phyloP scores from a whole-genome alignment of 2,329 filamentous ascomycete genomes.

The Apiospora aurea region DNA sequence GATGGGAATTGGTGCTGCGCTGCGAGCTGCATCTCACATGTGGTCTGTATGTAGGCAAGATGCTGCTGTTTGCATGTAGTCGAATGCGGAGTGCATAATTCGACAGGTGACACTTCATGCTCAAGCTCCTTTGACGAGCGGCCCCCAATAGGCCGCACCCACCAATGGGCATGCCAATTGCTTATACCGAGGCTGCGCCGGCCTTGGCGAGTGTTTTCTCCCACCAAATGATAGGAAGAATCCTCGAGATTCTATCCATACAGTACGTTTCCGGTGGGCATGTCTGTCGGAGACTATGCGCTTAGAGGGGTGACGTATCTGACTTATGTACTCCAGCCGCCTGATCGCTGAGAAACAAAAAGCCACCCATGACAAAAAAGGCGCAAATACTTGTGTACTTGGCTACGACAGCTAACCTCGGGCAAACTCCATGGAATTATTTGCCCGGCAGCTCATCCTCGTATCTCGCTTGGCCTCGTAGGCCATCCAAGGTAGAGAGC shows the following conservation, averaged over 20 bases:
- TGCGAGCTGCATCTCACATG: slow-evolving; percentile 21
- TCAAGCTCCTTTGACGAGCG: background rate
- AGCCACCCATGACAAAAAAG: background rate
- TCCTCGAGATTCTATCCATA: background rate
- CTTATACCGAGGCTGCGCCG: slow-evolving; percentile 17
- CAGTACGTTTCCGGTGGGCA: background rate
- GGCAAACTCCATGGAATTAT: background rate
- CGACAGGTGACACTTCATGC: slow-evolving; percentile 15
- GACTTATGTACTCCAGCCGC: background rate
- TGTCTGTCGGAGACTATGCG: background rate
- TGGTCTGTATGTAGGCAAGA: slow-evolving; percentile 9
- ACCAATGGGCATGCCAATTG: background rate
- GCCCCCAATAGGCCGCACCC: background rate
- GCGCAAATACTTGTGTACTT: background rate
- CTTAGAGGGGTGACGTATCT: background rate
- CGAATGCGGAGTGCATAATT: slow-evolving; percentile 23
- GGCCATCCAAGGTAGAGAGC: background rate
- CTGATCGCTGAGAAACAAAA: background rate
- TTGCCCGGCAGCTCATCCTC: background rate
- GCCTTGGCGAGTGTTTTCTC: background rate
- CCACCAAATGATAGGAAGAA: background rate
- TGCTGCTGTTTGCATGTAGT: slow-evolving; percentile 15
- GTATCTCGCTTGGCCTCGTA: slow-evolving; percentile 1
- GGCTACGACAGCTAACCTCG: background rate
- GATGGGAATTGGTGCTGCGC: background rate